phyloP scores from a whole-genome alignment of 176 grass and related monocot genomes.

The Lolium perenne region DNA sequence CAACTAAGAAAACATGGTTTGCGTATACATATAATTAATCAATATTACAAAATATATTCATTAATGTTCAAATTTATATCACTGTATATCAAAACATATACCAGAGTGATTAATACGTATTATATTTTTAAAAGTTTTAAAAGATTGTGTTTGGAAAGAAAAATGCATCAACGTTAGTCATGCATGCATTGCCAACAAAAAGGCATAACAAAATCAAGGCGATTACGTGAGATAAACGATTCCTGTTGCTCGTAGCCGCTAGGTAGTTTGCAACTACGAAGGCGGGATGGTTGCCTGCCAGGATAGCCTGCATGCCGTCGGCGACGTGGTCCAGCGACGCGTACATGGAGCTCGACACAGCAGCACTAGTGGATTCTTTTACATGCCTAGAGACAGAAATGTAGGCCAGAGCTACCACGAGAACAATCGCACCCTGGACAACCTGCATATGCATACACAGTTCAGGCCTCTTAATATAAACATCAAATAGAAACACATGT shows the following conservation, averaged over 20 bases:
- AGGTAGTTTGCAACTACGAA: neutral
- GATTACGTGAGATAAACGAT: neutral
- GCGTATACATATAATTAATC: neutral
- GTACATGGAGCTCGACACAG: neutral
- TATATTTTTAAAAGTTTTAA: neutral
- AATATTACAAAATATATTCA: neutral
- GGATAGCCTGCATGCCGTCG: conserved; percentile 18
- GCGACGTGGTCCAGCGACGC: conserved; percentile 13
- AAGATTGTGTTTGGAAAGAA: neutral
- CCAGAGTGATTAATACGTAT: neutral
- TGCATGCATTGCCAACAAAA: neutral
- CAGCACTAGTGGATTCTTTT: neutral
- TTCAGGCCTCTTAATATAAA: too few relatives aligned
- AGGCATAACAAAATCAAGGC: neutral
- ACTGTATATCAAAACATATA: neutral
- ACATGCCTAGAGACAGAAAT: neutral
- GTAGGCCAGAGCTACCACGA: neutral
- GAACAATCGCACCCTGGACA: neutral
- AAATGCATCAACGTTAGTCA: neutral
- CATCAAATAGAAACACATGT: neutral
- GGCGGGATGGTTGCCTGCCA: conserved; percentile 26
- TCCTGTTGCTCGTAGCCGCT: neutral
- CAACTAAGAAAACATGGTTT: too few relatives aligned
- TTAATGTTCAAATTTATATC: neutral
- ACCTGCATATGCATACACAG: conserved; percentile 12